These are phyloP conservation scores for Fagus sylvatica DNA, from an alignment of 306 rosid genomes.

Conservation along the genomic window DNA sequence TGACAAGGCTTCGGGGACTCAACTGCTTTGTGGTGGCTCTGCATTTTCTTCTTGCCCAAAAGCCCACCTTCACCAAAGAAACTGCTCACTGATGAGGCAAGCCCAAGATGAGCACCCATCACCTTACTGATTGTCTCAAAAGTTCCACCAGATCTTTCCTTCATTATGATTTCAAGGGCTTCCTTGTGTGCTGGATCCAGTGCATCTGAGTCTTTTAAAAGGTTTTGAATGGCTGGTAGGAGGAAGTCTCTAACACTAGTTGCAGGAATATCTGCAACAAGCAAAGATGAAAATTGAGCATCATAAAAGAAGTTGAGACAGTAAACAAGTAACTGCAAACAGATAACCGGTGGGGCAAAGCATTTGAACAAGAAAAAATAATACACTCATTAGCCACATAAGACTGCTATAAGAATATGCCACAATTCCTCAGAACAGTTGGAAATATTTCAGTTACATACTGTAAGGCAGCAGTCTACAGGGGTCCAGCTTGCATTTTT, in stretches of 20 bases:
- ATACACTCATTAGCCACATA: neutral
- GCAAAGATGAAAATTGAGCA: constrained; percentile 10
- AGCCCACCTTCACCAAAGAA: constrained; percentile 90
- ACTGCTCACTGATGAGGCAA: constrained; percentile 79
- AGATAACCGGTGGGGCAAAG: neutral
- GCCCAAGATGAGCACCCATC: constrained; percentile 88
- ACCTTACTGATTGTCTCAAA: constrained; percentile 85
- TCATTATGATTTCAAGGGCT: constrained; percentile 94
- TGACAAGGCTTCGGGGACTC: constrained; percentile 45
- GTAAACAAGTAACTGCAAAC: neutral
- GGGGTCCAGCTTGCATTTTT: too few species aligned
- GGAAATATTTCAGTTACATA: neutral
- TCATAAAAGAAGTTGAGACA: constrained; percentile 4
- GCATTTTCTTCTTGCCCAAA: constrained; percentile 67
- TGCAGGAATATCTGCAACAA: constrained; percentile 68
- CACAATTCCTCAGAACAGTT: too few species aligned
- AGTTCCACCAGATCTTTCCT: constrained; percentile 94
- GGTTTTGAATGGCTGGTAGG: constrained; percentile 83
- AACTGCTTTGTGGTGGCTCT: constrained; percentile 39
- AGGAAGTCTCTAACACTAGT: constrained; percentile 71
- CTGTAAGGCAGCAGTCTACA: neutral
- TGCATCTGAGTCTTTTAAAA: constrained; percentile 71
- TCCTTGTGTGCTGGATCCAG: constrained; percentile 98
- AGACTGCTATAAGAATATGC: neutral
- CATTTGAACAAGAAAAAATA: neutral